phyloP scores from a whole-genome alignment of 768 basidiomycete genomes.

The Sutorius australiensis region DNA sequence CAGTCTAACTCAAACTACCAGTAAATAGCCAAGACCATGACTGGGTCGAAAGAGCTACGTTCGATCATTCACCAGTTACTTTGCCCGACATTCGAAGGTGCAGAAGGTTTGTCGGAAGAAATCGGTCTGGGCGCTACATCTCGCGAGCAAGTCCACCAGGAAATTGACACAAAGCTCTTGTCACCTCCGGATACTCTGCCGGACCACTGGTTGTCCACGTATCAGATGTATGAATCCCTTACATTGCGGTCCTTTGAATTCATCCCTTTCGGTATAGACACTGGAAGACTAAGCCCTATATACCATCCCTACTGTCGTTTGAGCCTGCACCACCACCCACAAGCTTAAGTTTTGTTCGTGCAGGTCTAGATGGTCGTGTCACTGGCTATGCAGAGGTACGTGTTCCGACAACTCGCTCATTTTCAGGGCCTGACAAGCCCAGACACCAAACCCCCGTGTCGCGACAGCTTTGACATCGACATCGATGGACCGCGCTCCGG shows the following conservation, averaged over 20 bases:
- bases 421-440: slow-evolving; percentile 6
- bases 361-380: slow-evolving; percentile 76
- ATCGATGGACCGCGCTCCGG: slow-evolving; percentile 81
- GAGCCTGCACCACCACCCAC: slow-evolving; percentile 76
- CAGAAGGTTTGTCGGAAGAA: slow-evolving; percentile 43
- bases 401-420: slow-evolving; percentile 6
- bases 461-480: slow-evolving; percentile 79
- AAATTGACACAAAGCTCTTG: slow-evolving; percentile 74
- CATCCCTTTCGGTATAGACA: slow-evolving; percentile 43
- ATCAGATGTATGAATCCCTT: slow-evolving; percentile 67
- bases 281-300: slow-evolving; percentile 61
- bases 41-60: slow-evolving; percentile 12
- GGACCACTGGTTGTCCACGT: slow-evolving; percentile 68
- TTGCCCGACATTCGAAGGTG: slow-evolving; percentile 39
- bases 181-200: slow-evolving; percentile 65
- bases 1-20: not conserved
- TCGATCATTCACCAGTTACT: slow-evolving; percentile 46
- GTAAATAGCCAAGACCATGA: slow-evolving; percentile 15
- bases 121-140: slow-evolving; percentile 57
- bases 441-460: slow-evolving; percentile 56
- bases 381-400: slow-evolving; percentile 78
- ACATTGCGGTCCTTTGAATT: slow-evolving; percentile 8
- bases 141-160: slow-evolving; percentile 53
- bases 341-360: slow-evolving; percentile 64
- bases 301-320: slow-evolving; percentile 60